phyloP scores from a whole-genome alignment of 495 filamentous ascomycete genomes.

The Aspergillus avenaceus region DNA sequence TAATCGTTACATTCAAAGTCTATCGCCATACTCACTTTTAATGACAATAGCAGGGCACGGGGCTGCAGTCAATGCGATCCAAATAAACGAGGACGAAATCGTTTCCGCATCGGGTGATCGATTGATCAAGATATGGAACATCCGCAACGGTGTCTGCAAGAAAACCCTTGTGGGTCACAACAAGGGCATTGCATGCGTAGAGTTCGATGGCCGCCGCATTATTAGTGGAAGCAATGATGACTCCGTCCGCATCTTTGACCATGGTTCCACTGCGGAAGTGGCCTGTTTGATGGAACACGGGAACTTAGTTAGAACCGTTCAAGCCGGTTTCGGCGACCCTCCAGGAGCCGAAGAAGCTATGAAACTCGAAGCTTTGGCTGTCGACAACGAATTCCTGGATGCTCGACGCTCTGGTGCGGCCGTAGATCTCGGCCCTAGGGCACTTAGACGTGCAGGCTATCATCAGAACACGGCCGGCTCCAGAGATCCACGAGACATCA shows the following conservation, averaged over 20 bases:
- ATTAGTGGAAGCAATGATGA: slow-evolving; percentile 95
- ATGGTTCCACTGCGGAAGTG: slow-evolving; percentile 76
- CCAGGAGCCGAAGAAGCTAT: slow-evolving; percentile 72
- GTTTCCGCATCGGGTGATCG: slow-evolving; percentile 94
- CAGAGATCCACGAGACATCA: slow-evolving; percentile 68
- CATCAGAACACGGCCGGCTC: slow-evolving; percentile 69
- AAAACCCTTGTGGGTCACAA: slow-evolving; percentile 79
- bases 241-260: slow-evolving; percentile 90
- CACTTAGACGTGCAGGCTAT: slow-evolving; percentile 43
- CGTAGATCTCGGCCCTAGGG: slow-evolving; percentile 32
- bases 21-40: slow-evolving; percentile 66
- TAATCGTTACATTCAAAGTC: slow-evolving; percentile 30
- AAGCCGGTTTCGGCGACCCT: slow-evolving; percentile 88
- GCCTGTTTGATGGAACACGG: slow-evolving; percentile 77
- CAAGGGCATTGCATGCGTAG: slow-evolving; percentile 96
- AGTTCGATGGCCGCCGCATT: slow-evolving; percentile 94
- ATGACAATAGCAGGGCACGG: slow-evolving; percentile 75
- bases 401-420: slow-evolving; percentile 61
- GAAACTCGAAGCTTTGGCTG: slow-evolving; percentile 62
- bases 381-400: slow-evolving; percentile 67
- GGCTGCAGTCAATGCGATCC: slow-evolving; percentile 94
- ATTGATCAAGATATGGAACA: slow-evolving; percentile 88
- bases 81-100: slow-evolving; percentile 80
- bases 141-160: slow-evolving; percentile 68
- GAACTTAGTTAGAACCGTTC: slow-evolving; percentile 87